Evolutionary conservation across 768 basidiomycete genomes (phyloP).

Genomic region (Suillus discolor): DNA sequence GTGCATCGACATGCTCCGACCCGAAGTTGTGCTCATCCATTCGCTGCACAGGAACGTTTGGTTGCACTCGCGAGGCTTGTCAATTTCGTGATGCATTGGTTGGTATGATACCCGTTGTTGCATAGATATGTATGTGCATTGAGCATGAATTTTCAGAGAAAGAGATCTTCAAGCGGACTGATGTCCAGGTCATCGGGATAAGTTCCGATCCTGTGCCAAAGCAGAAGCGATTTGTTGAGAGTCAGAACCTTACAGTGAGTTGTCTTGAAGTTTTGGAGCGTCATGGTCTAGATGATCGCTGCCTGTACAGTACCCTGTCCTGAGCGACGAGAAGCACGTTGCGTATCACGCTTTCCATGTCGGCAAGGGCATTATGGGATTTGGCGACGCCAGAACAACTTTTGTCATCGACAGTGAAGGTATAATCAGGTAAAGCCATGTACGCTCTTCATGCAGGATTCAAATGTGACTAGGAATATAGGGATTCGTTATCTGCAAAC

Average conservation of each 20-base stretch:
- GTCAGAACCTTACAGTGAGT: constrained; percentile 64
- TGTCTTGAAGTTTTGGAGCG: background rate
- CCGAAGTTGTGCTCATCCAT: constrained; percentile 1
- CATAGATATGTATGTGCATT: background rate
- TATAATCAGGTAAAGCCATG: constrained; percentile 52
- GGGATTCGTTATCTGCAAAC: constrained; percentile 61
- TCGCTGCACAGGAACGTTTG: constrained; percentile 56
- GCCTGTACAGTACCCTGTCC: constrained; percentile 64
- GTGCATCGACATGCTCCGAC: constrained; percentile 12
- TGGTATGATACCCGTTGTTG: constrained; percentile 42
- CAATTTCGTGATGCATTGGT: constrained; percentile 78
- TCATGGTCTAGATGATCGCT: background rate
- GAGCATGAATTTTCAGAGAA: constrained; percentile 46
- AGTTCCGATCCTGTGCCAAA: constrained; percentile 72
- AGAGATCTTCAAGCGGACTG: constrained; percentile 62
- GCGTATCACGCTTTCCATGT: constrained; percentile 66
- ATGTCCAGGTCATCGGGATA: constrained; percentile 72
- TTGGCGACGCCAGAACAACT: constrained; percentile 67
- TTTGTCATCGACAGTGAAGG: constrained; percentile 78
- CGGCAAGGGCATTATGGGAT: constrained; percentile 68
- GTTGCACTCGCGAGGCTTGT: constrained; percentile 83
- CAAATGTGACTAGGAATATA: constrained; percentile 23
- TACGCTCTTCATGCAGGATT: constrained; percentile 7
- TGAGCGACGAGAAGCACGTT: constrained; percentile 69
- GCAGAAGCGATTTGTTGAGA: constrained; percentile 76